phyloP scores from a whole-genome alignment of 176 grass and related monocot genomes.

The Tuctoria greenei region DNA sequence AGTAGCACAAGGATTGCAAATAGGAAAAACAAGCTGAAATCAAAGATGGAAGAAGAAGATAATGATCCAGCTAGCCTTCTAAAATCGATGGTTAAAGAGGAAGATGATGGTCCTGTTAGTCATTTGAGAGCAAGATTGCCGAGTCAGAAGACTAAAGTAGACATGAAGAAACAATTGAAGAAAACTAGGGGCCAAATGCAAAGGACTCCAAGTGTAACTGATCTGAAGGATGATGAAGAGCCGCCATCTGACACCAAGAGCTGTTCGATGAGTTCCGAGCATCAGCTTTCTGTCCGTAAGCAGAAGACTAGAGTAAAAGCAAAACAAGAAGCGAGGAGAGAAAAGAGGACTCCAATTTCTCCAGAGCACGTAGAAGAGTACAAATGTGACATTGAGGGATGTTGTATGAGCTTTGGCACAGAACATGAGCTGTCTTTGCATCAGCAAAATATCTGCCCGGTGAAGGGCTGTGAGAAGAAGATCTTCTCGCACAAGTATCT shows the following conservation, averaged over 20 bases:
- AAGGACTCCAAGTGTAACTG: conserved; percentile 1
- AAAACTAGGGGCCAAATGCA: conserved; percentile 11
- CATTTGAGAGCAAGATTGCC: conserved; percentile 32
- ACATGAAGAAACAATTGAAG: conserved; percentile 37
- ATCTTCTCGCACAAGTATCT: conserved; percentile 94
- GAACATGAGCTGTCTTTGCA: conserved; percentile 64
- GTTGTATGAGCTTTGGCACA: conserved; percentile 69
- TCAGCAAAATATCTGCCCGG: conserved; percentile 68
- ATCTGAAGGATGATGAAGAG: conserved; percentile 43
- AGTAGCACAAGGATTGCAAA: conserved; percentile 53
- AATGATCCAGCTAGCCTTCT: conserved; percentile 15
- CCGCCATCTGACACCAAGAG: conserved; percentile 48
- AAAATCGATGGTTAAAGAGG: conserved; percentile 36
- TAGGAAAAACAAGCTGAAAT: conserved; percentile 37
- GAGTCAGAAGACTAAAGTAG: conserved; percentile 42
- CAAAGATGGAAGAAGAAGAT: conserved; percentile 38
- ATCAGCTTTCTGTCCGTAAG: conserved; percentile 50
- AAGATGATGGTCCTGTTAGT: conserved; percentile 30
- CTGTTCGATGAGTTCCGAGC: conserved; percentile 51
- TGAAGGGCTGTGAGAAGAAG: conserved; percentile 66
- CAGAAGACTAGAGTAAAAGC: conserved; percentile 27
- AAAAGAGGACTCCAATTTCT: conserved; percentile 5
- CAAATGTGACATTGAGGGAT: conserved; percentile 61
- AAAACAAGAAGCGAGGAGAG: conserved; percentile 46
- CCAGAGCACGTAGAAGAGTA: conserved; percentile 46